Conservation (phyloP, 148 eudicot species). For the Vaccinium myrtillus region DNA sequence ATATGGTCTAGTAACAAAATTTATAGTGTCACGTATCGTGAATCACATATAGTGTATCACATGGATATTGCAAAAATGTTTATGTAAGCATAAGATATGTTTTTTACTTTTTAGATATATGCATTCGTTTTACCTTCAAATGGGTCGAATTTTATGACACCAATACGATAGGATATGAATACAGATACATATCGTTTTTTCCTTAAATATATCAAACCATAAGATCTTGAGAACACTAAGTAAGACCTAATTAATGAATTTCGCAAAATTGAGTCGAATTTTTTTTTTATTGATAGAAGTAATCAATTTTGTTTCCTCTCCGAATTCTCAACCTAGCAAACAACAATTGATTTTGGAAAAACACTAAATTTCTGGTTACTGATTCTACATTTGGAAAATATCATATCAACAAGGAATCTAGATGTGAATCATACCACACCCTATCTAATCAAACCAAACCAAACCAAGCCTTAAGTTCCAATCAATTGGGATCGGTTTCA, state of each 20-base stretch:
- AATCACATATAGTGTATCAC: background rate
- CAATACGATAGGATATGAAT: background rate
- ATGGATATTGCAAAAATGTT: background rate
- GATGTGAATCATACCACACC: background rate
- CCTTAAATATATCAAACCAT: background rate
- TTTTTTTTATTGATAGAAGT: background rate
- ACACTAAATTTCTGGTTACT: background rate
- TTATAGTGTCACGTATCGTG: background rate
- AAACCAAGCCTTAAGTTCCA: background rate
- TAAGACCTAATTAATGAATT: background rate
- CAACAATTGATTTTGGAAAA: background rate
- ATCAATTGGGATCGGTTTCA: background rate
- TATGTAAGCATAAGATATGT: background rate
- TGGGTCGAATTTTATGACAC: background rate
- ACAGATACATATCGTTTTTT: background rate
- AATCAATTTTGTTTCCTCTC: background rate
- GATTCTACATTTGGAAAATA: background rate
- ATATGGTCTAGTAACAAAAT: background rate
- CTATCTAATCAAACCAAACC: background rate
- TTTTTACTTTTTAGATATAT: background rate
- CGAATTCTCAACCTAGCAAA: background rate
- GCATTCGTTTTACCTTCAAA: background rate
- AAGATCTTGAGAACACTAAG: background rate
- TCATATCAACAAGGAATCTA: background rate
- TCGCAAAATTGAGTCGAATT: background rate